Percentiles rank a stretch among this genome's conserved stretches.
These are phyloP conservation scores for Lachancea sp. DNA, from an alignment of 805 yeast species.

Conservation along the genomic window DNA sequence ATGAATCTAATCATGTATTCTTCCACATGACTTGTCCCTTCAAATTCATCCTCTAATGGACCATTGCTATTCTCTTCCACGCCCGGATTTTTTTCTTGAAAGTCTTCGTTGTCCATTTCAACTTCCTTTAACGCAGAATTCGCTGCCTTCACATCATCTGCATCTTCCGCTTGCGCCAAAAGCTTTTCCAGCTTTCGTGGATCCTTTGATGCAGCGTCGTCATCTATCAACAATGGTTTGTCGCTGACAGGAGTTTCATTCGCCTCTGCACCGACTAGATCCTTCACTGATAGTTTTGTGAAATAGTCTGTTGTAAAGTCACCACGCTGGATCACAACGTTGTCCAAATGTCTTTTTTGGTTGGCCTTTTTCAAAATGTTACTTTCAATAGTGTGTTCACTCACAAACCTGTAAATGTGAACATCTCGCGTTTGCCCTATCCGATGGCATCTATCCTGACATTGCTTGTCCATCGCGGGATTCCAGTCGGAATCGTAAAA, in stretches of 20 bases:
- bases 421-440: slow-evolving; percentile 98
- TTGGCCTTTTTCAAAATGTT: slow-evolving; percentile 90
- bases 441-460: slow-evolving; percentile 98
- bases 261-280: slow-evolving; percentile 58
- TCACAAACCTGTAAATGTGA: slow-evolving; percentile 91
- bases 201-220: slow-evolving; percentile 30
- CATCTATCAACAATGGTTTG: slow-evolving; percentile 30
- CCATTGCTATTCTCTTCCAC: slow-evolving; percentile 5
- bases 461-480: slow-evolving; percentile 98
- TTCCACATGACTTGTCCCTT: slow-evolving; percentile 74
- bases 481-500: slow-evolving; percentile 99
- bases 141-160: slow-evolving; percentile 84
- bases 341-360: slow-evolving; percentile 88
- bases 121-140: slow-evolving; percentile 81
- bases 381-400: slow-evolving; percentile 93
- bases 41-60: slow-evolving; percentile 35
- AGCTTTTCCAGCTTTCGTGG: slow-evolving; percentile 47
- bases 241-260: slow-evolving; percentile 33
- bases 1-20: slow-evolving; percentile 93
- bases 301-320: slow-evolving; percentile 97
- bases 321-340: slow-evolving; percentile 94
- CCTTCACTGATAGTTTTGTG: slow-evolving; percentile 78
- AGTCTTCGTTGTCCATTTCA: slow-evolving; percentile 80
- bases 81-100: slow-evolving; percentile 41
- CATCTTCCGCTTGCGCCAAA: slow-evolving; percentile 92